Conservation (phyloP, 345 rosid species). For the Populus alba region DNA sequence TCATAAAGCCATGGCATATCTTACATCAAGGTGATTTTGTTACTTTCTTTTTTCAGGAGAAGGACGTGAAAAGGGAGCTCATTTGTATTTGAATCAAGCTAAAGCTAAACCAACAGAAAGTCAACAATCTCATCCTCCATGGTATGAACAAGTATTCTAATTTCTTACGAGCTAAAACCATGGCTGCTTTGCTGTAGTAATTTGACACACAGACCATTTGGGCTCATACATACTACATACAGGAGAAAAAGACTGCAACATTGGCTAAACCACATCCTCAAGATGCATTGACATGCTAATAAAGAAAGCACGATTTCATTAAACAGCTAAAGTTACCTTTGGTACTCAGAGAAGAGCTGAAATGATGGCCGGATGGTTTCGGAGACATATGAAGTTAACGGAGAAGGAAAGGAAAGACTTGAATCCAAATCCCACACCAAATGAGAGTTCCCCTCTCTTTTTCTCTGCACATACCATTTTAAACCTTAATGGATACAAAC, state of each 20-base stretch:
- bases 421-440: constrained; percentile 92
- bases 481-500: neutral
- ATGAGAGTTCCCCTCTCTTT: constrained; percentile 40
- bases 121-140: neutral
- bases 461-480: constrained; percentile 40
- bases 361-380: constrained; percentile 71
- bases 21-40: too few relatives aligned
- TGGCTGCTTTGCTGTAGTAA: neutral
- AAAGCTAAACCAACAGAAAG: neutral
- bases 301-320: neutral
- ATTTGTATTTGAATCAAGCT: too few relatives aligned
- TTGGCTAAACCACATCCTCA: neutral
- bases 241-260: neutral
- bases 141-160: neutral
- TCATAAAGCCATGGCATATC: too few relatives aligned
- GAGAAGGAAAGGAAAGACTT: constrained; percentile 71
- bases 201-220: neutral
- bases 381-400: constrained; percentile 51
- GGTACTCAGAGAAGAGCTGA: constrained; percentile 70
- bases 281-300: neutral
- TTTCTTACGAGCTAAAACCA: neutral
- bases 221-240: neutral
- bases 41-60: too few relatives aligned
- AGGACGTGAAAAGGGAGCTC: too few relatives aligned
- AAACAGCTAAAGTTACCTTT: constrained; percentile 41